Base-by-base conservation (phyloP, 2,329 filamentous ascomycete genomes). In the Colletotrichum liriopes region DNA sequence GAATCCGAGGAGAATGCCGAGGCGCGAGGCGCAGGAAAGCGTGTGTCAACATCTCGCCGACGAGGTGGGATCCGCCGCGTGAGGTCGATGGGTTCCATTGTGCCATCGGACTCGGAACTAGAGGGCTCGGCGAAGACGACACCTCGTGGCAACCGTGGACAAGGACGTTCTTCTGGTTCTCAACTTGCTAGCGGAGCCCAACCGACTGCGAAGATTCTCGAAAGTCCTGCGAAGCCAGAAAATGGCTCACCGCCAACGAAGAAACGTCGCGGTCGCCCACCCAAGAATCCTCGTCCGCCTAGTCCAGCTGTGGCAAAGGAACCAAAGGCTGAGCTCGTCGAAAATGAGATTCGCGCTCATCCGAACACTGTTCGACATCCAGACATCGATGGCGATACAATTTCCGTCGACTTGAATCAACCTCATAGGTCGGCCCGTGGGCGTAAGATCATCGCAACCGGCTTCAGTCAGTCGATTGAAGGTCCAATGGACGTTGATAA, bases 251-350 rank as follows among this genome's bases (percentile, higher is more conserved):
- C 70, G 26, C 54, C 67, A 20, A 59, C n/a, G 5, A 72, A 72
- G 52, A 73, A 73, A 29, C 67, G 67, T 32, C 71, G 71, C 16
- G 71, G 71, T 37, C 67, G 71, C 18, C 71, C 71, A 12, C 71
- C 71, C 14, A 73, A 73, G 26, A 60, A 70, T 18, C 70, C 65
- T 41, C 66, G 65, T 14, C 70, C 70, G 29, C 29, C 23, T 35
- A 70, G 54, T 23, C 54, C 65, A 8, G 47, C n/a, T 20, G 47
- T 16, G 29, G 45, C 49, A 41, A 45, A 45, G 7, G 29, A 41
- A 18, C n/a, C 8, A 37, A 52, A 60, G 11, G n/a, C 20, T 18
- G 45, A 60, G 20, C 47, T 49, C 32, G 23, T 55, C 23, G 43
- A 52, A 23, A 59, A 69, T 35, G 69, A 63, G 41, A 68, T 72